Base-by-base conservation (phyloP, 164 flowering plant genomes). In the Vitis labrusca region DNA sequence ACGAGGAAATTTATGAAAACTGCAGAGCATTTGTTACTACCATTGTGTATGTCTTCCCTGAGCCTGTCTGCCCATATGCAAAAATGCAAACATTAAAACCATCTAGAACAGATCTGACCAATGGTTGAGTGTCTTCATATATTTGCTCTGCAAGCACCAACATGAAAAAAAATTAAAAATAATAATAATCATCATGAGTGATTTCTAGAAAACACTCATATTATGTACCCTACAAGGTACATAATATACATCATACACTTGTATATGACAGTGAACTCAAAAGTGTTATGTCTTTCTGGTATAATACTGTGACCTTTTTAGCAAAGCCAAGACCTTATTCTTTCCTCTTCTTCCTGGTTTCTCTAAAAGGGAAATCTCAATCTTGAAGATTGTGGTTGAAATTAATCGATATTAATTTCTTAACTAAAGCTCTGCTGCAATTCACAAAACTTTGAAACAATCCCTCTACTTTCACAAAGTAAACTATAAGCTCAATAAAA, bases 11-110 rank as follows among this genome's bases (percentile, higher is more conserved):
- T 60, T 5, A 58, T 14, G 8, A 57, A 16, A 67, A 29, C 29
- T 49, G 50, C 32, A n/a, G 15, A 2, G 30, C 27, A 56, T n/a
- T 49, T 49, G 23, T 5, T 3, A 37, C 65, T 90, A 94, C 98
- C 98, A 94, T 94, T 58, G 98, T 94, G 72, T 88, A 89, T 17
- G 98, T 94, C 80, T 94, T 94, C 63, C 97, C 98, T 11, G 98
- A 94, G 74, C 98, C 98, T 15, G 98, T 94, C 71, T 94, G 97
- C 32, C 98, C 98, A 76, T 94, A 94, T 64, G 98, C 97, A 77
- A 94, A 94, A 19, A 94, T 92, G 80, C 98, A 94, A 50, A 86
- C 97, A 76, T 94, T 94, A 74, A 50, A 94, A 59, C 98, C 98
- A 81, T 94, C 98, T 6, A 94, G 76, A 71, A 89, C 93, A 65